Base-by-base conservation (phyloP, 352 stramenopile genomes). In the Phytophthora europaea region DNA sequence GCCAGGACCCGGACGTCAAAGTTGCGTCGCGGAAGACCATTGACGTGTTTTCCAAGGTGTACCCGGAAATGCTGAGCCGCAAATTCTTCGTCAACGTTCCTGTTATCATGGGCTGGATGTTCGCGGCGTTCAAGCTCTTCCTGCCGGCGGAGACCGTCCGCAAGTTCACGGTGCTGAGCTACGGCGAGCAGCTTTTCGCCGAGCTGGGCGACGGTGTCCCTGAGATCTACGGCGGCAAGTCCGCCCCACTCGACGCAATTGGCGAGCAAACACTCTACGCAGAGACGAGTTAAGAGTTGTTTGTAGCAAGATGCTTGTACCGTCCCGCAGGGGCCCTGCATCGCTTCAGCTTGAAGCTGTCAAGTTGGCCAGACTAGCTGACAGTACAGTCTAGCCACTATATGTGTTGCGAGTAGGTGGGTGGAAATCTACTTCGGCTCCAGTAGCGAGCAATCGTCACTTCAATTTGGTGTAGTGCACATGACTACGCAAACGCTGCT, bases 31-130 rank as follows among this genome's bases (percentile, higher is more conserved):
- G 70, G 12, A 72, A 68, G 57, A 77, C 65, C 45, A 77, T 77
- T 47, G 70, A 77, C 51, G 58, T 77, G 6, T 77, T 77, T 45
- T 77, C 70, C 26, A 69, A 73, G 31, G 70, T 77, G 34, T 77
- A 77, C 47, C 70, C 70, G 47, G 70, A 77, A 53, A 77, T 77
- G 70, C n/a, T 77, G 65, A 62, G 65, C 9, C 70, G 70, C 58
- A 77, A 77, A 59, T 77, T 77, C 47, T 77, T 77, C 36, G 66
- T 73, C 58, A 77, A 77, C 45, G 70, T 77, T 7, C 70, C 65
- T 13, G 52, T 77, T 23, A 4, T 77, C 23, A 77, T 77, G 70
- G 65, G 70, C 33, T 77, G 70, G 70, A 59, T 77, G 70, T 77
- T 77, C 54, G 34, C 64, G 28, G 70, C 57, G 23, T 77, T 77